Evolutionary conservation across 345 rosid species (phyloP).

Genomic region (Acer negundo): DNA sequence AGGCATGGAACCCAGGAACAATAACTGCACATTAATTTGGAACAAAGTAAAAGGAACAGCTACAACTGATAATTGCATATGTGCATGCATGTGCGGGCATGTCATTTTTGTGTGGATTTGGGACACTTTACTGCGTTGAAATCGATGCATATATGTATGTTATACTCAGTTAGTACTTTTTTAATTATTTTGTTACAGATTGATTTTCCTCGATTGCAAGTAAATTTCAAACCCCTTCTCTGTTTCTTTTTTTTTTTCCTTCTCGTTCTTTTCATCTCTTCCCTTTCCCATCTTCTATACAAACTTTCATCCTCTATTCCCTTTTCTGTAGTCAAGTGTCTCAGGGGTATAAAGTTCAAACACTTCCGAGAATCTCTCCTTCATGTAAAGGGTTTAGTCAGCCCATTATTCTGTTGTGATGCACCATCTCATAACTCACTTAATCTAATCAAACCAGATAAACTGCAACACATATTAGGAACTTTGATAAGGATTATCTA

Average conservation of each 20-base stretch:
- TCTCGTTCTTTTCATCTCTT: background rate
- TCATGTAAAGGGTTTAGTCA: background rate
- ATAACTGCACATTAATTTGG: conserved; percentile 50
- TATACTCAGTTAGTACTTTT: background rate
- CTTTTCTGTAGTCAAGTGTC: background rate
- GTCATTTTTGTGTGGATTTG: background rate
- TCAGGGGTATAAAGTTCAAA: background rate
- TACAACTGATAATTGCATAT: background rate
- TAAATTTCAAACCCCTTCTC: background rate
- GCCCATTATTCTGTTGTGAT: background rate
- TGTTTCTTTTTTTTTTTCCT: too few species aligned
- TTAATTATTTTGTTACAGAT: too few species aligned
- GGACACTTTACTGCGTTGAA: background rate
- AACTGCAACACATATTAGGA: background rate
- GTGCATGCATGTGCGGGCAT: background rate
- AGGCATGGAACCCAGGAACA: conserved; percentile 88
- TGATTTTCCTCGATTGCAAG: background rate
- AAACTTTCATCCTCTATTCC: background rate
- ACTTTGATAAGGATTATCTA: background rate
- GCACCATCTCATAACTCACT: background rate
- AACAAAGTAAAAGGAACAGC: conserved; percentile 17
- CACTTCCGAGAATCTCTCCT: background rate
- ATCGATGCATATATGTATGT: background rate
- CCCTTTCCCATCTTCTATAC: background rate
- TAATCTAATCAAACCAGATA: background rate